Conservation (phyloP, 805 yeast species). For the Ogataea pilisensis region DNA sequence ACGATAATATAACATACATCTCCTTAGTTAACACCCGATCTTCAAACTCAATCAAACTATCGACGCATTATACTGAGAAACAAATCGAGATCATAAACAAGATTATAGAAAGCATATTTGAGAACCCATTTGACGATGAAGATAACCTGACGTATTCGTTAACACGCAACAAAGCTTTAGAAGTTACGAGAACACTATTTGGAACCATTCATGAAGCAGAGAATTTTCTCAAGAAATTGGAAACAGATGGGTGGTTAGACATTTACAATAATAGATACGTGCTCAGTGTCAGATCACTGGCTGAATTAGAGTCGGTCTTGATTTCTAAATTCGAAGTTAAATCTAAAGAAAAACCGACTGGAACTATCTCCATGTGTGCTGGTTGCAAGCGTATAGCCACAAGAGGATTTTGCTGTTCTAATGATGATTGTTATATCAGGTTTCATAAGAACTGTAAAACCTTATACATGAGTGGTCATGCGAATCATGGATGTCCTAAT, state of each 20-base stretch:
- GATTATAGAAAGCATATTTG: conserved; percentile 37
- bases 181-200: conserved; percentile 18
- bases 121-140: conserved; percentile 23
- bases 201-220: conserved; percentile 32
- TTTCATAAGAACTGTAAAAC: conserved; percentile 49
- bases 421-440: conserved; percentile 32
- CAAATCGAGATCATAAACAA: conserved; percentile 46
- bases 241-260: conserved; percentile 53
- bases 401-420: conserved; percentile 41
- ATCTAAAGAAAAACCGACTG: conserved; percentile 26
- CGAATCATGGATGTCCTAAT: conserved; percentile 32
- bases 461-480: conserved; percentile 34
- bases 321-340: conserved; percentile 38
- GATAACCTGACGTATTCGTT: conserved; percentile 32
- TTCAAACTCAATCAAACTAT: conserved; percentile 35
- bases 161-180: conserved; percentile 34
- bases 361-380: conserved; percentile 40
- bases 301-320: conserved; percentile 45
- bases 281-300: conserved; percentile 37
- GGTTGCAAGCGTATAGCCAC: conserved; percentile 55
- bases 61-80: conserved; percentile 33
- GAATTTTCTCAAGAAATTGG: conserved; percentile 35
- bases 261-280: conserved; percentile 32
- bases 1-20: conserved; percentile 25
- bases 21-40: conserved; percentile 34